Percentiles rank a stretch among this genome's conserved stretches.
These are phyloP conservation scores for Coemansia sp. DNA, from an alignment of 192 early-diverging fungal species.

Conservation along the genomic window DNA sequence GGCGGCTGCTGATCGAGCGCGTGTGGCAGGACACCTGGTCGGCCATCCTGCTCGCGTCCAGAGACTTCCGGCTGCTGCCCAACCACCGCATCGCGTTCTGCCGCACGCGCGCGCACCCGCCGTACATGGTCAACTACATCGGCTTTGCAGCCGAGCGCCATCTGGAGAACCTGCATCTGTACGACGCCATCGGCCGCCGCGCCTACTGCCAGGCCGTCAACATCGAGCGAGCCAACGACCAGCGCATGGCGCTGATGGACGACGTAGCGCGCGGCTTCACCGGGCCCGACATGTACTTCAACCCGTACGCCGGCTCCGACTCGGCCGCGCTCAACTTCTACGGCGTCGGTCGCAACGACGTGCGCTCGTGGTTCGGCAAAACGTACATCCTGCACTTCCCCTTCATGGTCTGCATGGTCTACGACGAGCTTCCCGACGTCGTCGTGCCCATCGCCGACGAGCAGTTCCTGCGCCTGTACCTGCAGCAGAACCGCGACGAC, in stretches of 20 bases:
- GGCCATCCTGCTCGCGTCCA: constrained; percentile 56
- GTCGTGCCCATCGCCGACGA: constrained; percentile 54
- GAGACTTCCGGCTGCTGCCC: constrained; percentile 57
- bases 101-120: constrained; percentile 55
- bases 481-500: constrained; percentile 55
- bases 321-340: neutral
- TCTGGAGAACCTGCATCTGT: constrained; percentile 62
- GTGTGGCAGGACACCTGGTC: constrained; percentile 75
- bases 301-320: constrained; percentile 42
- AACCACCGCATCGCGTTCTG: constrained; percentile 56
- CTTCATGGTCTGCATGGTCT: constrained; percentile 63
- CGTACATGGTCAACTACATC: constrained; percentile 63
- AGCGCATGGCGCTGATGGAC: constrained; percentile 33
- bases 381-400: constrained; percentile 64
- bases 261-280: constrained; percentile 55
- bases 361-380: constrained; percentile 62
- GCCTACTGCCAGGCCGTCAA: constrained; percentile 49
- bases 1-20: constrained; percentile 56
- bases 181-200: constrained; percentile 55
- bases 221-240: constrained; percentile 38
- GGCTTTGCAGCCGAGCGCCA: constrained; percentile 66
- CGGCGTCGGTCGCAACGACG: constrained; percentile 27
- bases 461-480: constrained; percentile 53
- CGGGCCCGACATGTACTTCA: constrained; percentile 67
- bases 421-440: constrained; percentile 59